Conservation (phyloP, 164 flowering plant genomes). For the Tetracentron sinense region DNA sequence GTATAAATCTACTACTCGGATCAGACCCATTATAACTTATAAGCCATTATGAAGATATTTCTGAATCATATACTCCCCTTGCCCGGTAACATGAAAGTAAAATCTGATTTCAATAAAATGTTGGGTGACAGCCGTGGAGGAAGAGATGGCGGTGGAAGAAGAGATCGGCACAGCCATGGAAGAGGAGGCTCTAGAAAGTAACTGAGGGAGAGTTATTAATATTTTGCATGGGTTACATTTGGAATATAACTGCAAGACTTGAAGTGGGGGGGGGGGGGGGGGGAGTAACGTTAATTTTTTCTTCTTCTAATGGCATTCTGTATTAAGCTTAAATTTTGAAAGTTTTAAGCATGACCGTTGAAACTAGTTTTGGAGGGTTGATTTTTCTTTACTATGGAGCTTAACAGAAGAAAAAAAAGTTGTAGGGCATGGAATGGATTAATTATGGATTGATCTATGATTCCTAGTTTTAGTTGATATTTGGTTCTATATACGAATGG, state of each 20-base stretch:
- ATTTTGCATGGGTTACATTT: background rate
- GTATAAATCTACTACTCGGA: no score
- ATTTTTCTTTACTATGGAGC: background rate
- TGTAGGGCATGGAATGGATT: no score
- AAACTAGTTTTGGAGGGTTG: background rate
- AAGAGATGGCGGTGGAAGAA: constrained; percentile 32
- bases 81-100: constrained; percentile 75
- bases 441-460: no score
- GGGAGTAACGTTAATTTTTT: background rate
- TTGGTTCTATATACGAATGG: no score
- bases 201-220: constrained; percentile 8
- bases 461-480: no score
- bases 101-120: constrained; percentile 41
- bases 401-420: no score
- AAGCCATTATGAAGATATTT: no score
- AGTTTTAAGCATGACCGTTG: background rate
- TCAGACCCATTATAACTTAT: no score
- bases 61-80: constrained; percentile 77
- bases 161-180: constrained; percentile 40
- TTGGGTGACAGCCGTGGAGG: constrained; percentile 37
- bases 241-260: background rate
- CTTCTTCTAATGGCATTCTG: background rate
- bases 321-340: background rate
- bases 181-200: constrained; percentile 40
- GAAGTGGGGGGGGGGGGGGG: no score